phyloP scores from a whole-genome alignment of 306 rosid species.

The Lupinus albus region DNA sequence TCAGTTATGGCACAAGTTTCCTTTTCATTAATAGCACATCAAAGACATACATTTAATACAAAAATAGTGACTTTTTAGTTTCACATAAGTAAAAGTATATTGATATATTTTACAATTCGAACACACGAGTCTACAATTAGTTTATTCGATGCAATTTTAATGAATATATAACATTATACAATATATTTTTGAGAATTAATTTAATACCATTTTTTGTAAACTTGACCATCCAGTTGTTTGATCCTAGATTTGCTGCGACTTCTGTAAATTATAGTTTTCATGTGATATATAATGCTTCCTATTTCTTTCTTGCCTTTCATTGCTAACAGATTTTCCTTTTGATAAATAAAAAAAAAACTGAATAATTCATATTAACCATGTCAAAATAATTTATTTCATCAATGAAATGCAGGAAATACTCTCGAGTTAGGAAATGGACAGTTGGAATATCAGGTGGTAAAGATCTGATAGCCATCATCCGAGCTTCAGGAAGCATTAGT shows the following conservation, averaged over 20 bases:
- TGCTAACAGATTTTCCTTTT: background rate
- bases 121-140: constrained; percentile 7
- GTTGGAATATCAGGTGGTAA: constrained; percentile 80
- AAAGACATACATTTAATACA: background rate
- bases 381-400: constrained; percentile 17
- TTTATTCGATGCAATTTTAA: background rate
- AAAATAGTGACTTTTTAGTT: constrained; percentile 3
- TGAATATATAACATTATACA: background rate
- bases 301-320: constrained; percentile 17
- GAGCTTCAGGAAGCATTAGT: constrained; percentile 94
- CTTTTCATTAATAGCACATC: constrained; percentile 4
- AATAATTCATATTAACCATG: constrained; percentile 14
- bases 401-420: constrained; percentile 64
- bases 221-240: background rate
- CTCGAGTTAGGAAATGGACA: constrained; percentile 74
- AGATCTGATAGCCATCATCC: constrained; percentile 78
- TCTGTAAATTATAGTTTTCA: constrained; percentile 33
- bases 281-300: constrained; percentile 9
- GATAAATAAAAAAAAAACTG: background rate
- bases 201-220: background rate
- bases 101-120: constrained; percentile 21
- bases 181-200: background rate
- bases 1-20: constrained; percentile 11
- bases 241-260: constrained; percentile 15
- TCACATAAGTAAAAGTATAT: background rate